phyloP scores from a whole-genome alignment of 2,329 filamentous ascomycete genomes.

The Penicillium oxalicum region DNA sequence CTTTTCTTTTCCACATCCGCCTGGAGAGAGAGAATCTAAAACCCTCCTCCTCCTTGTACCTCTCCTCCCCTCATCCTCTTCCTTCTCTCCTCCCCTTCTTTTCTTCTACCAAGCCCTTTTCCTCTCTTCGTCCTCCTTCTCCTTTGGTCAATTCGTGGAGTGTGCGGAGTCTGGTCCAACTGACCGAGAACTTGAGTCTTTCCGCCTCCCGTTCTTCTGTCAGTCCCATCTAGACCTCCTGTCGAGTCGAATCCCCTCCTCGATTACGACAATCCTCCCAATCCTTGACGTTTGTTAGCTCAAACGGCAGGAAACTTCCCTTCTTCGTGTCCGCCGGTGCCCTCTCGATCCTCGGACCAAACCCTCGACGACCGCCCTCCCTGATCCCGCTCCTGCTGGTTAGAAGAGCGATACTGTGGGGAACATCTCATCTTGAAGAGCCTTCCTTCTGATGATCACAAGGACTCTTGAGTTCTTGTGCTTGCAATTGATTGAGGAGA shows the following conservation, averaged over 20 bases:
- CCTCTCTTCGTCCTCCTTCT: slow-evolving; percentile 25
- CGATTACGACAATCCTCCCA: slow-evolving; percentile 29
- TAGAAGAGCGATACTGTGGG: slow-evolving; percentile 34
- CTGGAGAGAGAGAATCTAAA: slow-evolving; percentile 39
- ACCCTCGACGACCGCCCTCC: slow-evolving; percentile 27
- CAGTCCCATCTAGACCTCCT: slow-evolving; percentile 30
- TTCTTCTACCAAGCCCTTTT: slow-evolving; percentile 31
- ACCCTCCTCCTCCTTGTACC: slow-evolving; percentile 34
- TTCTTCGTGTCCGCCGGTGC: slow-evolving; percentile 26
- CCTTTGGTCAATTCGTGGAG: slow-evolving; percentile 35
- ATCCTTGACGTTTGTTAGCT: slow-evolving; percentile 37
- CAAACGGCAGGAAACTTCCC: slow-evolving; percentile 29
- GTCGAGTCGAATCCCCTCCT: slow-evolving; percentile 37
- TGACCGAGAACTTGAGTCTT: slow-evolving; percentile 23
- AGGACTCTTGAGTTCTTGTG: slow-evolving; percentile 8
- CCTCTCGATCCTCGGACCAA: slow-evolving; percentile 24
- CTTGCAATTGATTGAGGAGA: slow-evolving; percentile 15
- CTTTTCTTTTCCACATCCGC: slow-evolving; percentile 36
- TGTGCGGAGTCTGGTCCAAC: slow-evolving; percentile 34
- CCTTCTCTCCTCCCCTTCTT: slow-evolving; percentile 27
- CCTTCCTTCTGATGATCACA: slow-evolving; percentile 16
- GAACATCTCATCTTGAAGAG: slow-evolving; percentile 15
- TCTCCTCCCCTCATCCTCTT: slow-evolving; percentile 26
- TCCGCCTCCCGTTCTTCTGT: slow-evolving; percentile 23
- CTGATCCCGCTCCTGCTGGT: slow-evolving; percentile 36